A percentile compares a stretch with the other conserved stretches of the same genome.
Evolutionary conservation across 805 yeast species (phyloP).

Genomic region (Yarrowia deformans): DNA sequence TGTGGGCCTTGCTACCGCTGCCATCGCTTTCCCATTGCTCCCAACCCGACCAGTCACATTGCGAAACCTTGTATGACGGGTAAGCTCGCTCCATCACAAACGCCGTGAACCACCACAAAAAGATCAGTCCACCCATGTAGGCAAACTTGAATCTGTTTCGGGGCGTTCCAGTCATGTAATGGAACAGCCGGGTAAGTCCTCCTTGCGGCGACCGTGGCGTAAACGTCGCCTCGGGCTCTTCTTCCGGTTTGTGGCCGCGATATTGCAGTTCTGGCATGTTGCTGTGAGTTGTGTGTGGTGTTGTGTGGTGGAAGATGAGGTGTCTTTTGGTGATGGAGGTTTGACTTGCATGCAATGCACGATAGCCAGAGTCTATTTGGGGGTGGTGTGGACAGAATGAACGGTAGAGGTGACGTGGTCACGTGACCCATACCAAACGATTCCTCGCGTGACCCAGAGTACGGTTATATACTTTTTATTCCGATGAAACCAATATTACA

Average conservation of each 20-base stretch:
- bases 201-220: slow-evolving; percentile 32
- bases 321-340: slow-evolving; percentile 21
- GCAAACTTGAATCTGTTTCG: slow-evolving; percentile 28
- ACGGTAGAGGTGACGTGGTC: neutral
- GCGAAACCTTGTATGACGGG: slow-evolving; percentile 13
- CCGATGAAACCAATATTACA: neutral
- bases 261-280: slow-evolving; percentile 18
- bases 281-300: neutral
- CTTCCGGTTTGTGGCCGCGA: slow-evolving; percentile 21
- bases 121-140: slow-evolving; percentile 22
- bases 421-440: neutral
- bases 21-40: slow-evolving; percentile 41
- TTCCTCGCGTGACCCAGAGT: neutral
- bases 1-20: slow-evolving; percentile 39
- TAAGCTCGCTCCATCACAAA: slow-evolving; percentile 29
- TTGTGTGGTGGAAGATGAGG: slow-evolving; percentile 5
- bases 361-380: slow-evolving; percentile 6
- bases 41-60: slow-evolving; percentile 56
- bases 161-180: slow-evolving; percentile 28
- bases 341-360: slow-evolving; percentile 3
- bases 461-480: neutral
- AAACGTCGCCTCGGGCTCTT: slow-evolving; percentile 4
- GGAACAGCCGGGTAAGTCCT: slow-evolving; percentile 33
- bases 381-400: neutral
- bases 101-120: slow-evolving; percentile 26